Conservation (phyloP, 140 eudicot species). For the Cichorium intybus region DNA sequence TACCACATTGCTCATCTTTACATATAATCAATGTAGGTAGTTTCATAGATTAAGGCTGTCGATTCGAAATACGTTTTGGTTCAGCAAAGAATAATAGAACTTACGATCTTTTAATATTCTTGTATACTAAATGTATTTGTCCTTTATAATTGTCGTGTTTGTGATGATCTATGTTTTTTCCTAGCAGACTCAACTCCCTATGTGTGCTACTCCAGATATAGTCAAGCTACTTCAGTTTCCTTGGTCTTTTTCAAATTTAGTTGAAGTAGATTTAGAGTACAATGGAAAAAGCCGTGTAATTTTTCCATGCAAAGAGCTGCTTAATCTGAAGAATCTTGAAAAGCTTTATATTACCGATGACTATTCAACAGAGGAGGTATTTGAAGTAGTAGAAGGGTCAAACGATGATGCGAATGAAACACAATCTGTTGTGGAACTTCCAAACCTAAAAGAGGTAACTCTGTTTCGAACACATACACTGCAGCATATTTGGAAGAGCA, state of each 20-base stretch:
- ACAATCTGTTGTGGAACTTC: not conserved
- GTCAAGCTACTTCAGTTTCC: not conserved
- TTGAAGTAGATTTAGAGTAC: not conserved
- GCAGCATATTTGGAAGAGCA: not conserved
- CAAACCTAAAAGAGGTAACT: not conserved
- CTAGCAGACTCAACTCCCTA: too few relatives aligned
- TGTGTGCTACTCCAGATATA: too few relatives aligned
- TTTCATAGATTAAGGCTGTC: too few relatives aligned
- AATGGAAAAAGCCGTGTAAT: not conserved
- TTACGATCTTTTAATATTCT: too few relatives aligned
- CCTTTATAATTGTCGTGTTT: too few relatives aligned
- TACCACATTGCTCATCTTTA: too few relatives aligned
- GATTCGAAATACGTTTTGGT: too few relatives aligned
- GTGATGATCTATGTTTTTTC: too few relatives aligned
- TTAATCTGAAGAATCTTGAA: constrained; percentile 2
- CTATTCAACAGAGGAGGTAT: not conserved
- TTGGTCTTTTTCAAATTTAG: constrained; percentile 6
- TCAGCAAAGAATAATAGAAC: too few relatives aligned
- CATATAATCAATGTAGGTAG: too few relatives aligned
- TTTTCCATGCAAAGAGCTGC: not conserved
- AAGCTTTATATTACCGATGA: not conserved
- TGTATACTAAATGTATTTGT: too few relatives aligned
- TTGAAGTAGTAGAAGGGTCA: not conserved
- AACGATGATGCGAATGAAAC: not conserved
- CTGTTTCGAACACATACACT: not conserved